Evolutionary conservation across 495 filamentous ascomycete species (phyloP).

Genomic region (Trichoderma asperelloides): DNA sequence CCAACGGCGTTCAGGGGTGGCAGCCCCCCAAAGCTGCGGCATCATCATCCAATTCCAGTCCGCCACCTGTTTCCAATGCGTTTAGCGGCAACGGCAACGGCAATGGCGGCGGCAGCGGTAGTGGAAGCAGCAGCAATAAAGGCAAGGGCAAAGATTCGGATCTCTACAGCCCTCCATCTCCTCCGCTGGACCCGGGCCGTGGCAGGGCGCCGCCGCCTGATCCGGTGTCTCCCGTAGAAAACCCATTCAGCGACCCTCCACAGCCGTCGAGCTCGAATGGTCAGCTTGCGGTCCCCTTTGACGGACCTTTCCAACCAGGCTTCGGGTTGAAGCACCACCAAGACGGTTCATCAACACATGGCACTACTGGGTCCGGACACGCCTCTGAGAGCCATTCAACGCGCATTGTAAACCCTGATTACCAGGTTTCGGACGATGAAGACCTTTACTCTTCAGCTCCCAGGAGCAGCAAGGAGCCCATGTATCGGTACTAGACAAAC

Average conservation of each 20-base stretch:
- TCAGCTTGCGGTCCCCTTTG: background rate
- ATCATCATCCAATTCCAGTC: slow-evolving; percentile 13
- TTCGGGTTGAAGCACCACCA: background rate
- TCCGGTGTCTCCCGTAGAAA: slow-evolving; percentile 22
- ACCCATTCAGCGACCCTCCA: slow-evolving; percentile 42
- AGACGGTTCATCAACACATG: background rate
- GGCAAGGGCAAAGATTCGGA: slow-evolving; percentile 36
- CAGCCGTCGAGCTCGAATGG: slow-evolving; percentile 11
- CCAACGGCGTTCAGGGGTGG: slow-evolving; percentile 16
- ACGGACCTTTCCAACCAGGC: background rate
- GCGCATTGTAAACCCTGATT: background rate
- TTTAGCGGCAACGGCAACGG: slow-evolving; percentile 1
- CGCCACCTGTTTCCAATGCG: background rate
- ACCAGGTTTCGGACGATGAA: background rate
- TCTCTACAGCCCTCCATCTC: slow-evolving; percentile 14
- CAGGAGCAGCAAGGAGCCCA: background rate
- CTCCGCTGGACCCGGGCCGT: slow-evolving; percentile 25
- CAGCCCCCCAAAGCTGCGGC: slow-evolving; percentile 17
- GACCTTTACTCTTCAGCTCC: background rate
- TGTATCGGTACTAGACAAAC: background rate
- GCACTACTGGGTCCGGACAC: background rate
- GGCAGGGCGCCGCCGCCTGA: slow-evolving; percentile 24
- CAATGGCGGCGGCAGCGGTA: slow-evolving; percentile 13
- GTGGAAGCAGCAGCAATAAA: slow-evolving; percentile 20
- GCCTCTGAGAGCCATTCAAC: background rate